Base-by-base conservation (phyloP, 805 yeast genomes). In the Candida alai region DNA sequence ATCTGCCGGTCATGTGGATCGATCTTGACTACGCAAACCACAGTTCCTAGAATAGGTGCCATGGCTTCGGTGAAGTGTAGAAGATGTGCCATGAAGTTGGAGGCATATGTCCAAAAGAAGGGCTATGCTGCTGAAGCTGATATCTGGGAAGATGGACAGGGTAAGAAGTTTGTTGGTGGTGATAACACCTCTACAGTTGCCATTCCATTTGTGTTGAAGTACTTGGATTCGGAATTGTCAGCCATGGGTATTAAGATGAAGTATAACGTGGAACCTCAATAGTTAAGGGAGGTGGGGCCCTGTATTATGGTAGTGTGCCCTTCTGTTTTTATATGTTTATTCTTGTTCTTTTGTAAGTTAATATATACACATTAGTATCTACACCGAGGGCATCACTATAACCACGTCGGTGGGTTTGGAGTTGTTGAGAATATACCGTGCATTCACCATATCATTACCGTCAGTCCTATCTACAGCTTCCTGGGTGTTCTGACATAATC, bases 191-290 rank as follows among this genome's bases (percentile, higher is more conserved):
- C 97, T 3, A 84, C 95, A 1, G 93, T 93, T 45, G 96, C 96
- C 28, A 83, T 93, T 57, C 98, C 98, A 37, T 93, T 89, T 57
- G 98, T 93, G 21, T 75, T 93, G 73, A 84, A 89, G 57, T 93
- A 90, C 57, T 71, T 93, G 56, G 97, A 93, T 53, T 85, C 95
- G 21, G 98, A 93, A 62, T 73, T 93, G 48, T 78, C 95, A 12
- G 97, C 98, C 11, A 93, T 93, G 98, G 97, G 97, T 65, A 88
- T 93, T 48, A 80, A 84, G 62, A 73, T 93, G 82, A 79, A 82
- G 44, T 90, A 86, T 66, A 85, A 85, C 51, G 95, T 89, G 34
- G 80, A 73, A 35, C 96, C 88, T 23, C n/a, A n/a, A n/a, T n/a
- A 42, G 41, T 30, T 49, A 41, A 35, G 22, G 4, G 4, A 15